phyloP scores from a whole-genome alignment of 257 asterid species.

The Parsonsia alboflavescens region DNA sequence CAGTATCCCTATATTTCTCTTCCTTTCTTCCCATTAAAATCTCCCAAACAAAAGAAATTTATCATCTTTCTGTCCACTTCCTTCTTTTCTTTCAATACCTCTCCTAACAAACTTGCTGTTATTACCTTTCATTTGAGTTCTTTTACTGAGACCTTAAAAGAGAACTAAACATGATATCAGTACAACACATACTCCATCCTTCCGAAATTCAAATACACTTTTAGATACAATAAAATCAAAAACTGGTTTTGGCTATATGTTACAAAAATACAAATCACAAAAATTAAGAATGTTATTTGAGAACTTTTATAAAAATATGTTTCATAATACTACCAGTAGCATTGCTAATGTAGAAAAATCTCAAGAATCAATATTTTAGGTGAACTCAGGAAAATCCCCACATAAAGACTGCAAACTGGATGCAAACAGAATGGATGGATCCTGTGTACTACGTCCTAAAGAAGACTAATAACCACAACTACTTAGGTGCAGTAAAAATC shows the following conservation, averaged over 20 bases:
- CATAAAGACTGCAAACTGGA: not conserved
- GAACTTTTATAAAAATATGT: not conserved
- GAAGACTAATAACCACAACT: not conserved
- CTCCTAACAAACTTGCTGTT: too few relatives aligned
- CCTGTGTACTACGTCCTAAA: not conserved
- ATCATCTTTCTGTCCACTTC: too few relatives aligned
- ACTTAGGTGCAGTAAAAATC: not conserved
- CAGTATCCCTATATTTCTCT: too few relatives aligned
- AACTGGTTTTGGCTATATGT: not conserved
- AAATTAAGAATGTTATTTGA: not conserved
- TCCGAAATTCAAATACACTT: too few relatives aligned
- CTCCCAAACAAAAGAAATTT: too few relatives aligned
- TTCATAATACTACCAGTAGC: not conserved
- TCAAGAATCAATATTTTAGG: not conserved
- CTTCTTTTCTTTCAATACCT: too few relatives aligned
- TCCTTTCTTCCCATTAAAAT: too few relatives aligned
- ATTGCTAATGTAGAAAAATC: not conserved
- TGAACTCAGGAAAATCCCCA: not conserved
- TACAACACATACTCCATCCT: too few relatives aligned
- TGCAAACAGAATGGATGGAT: not conserved
- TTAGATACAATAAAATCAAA: too few relatives aligned
- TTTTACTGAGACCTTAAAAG: not conserved
- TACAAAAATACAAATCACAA: not conserved
- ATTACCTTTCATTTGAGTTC: not conserved
- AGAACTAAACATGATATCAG: not conserved